These are phyloP conservation scores for Pseudoturritis turrita DNA, from an alignment of 345 rosid species.

Conservation along the genomic window DNA sequence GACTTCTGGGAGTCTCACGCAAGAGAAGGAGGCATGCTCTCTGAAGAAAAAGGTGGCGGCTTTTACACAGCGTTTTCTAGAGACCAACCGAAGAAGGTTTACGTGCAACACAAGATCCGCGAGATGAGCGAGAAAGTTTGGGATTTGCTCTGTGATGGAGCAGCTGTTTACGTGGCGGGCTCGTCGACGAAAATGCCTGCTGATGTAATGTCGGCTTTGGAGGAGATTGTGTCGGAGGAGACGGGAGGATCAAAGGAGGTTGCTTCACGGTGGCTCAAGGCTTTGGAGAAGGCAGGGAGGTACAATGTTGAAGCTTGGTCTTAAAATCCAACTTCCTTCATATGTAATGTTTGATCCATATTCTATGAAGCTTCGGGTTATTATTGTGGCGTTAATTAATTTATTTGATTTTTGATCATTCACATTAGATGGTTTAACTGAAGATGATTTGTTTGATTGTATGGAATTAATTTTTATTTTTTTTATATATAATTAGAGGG, in stretches of 20 bases:
- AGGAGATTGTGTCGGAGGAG: conserved; percentile 64
- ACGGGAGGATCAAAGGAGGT: conserved; percentile 44
- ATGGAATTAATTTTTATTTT: too few species aligned
- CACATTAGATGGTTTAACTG: background rate
- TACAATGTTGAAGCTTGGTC: conserved; percentile 98
- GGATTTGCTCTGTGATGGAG: conserved; percentile 58
- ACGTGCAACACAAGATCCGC: conserved; percentile 80
- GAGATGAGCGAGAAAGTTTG: conserved; percentile 59
- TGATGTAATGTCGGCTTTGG: conserved; percentile 69
- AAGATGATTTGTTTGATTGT: background rate
- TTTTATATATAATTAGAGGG: too few species aligned
- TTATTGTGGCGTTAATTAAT: background rate
- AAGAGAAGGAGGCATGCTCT: conserved; percentile 51
- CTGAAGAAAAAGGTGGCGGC: conserved; percentile 76
- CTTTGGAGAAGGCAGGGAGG: conserved; percentile 68
- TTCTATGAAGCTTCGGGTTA: background rate
- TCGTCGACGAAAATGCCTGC: conserved; percentile 93
- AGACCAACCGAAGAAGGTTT: conserved; percentile 83
- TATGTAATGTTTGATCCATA: background rate
- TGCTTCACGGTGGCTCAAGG: conserved; percentile 56
- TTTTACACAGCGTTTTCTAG: conserved; percentile 85
- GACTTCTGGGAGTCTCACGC: conserved; percentile 77
- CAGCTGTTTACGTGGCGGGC: conserved; percentile 76
- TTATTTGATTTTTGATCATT: background rate
- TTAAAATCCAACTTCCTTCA: conserved; percentile 27